Conservation (phyloP, 306 rosid genomes). For the Cotoneaster glaucophyllus region DNA sequence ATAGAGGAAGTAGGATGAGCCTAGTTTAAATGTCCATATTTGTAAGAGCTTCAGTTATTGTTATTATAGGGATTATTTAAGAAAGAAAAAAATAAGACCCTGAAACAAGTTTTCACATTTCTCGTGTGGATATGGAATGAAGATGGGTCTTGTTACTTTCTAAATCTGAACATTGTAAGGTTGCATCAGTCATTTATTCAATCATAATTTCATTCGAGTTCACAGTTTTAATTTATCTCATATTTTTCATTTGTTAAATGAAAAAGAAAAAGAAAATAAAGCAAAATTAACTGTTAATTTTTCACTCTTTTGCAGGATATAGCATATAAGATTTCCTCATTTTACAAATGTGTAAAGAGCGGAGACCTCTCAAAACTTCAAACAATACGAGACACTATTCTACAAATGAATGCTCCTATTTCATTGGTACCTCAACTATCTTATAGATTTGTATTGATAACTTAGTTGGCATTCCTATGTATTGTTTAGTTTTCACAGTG, state of each 20-base stretch:
- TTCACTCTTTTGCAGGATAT: slow-evolving; percentile 18
- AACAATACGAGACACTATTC: slow-evolving; percentile 23
- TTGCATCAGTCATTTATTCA: not conserved
- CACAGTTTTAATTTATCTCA: not conserved
- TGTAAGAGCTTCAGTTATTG: not conserved
- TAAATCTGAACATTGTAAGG: not conserved
- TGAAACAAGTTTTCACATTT: not conserved
- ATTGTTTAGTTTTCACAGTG: not conserved
- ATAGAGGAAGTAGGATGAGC: too few species aligned
- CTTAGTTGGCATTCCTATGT: not conserved
- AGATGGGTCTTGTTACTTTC: not conserved
- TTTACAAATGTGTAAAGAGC: not conserved
- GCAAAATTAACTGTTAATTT: not conserved
- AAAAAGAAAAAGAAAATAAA: not conserved
- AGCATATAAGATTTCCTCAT: slow-evolving; percentile 20
- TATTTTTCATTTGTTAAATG: not conserved
- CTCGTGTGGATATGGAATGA: not conserved
- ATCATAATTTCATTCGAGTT: not conserved
- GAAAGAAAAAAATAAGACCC: too few species aligned
- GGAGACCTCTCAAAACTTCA: slow-evolving; percentile 28
- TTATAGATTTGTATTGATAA: not conserved
- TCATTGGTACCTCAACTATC: slow-evolving; percentile 18
- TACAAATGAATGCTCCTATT: slow-evolving; percentile 23
- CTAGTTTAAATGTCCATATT: too few species aligned
- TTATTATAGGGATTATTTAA: not conserved